These are phyloP conservation scores for Hericium coralloides DNA, from an alignment of 768 basidiomycete species.

Conservation along the genomic window DNA sequence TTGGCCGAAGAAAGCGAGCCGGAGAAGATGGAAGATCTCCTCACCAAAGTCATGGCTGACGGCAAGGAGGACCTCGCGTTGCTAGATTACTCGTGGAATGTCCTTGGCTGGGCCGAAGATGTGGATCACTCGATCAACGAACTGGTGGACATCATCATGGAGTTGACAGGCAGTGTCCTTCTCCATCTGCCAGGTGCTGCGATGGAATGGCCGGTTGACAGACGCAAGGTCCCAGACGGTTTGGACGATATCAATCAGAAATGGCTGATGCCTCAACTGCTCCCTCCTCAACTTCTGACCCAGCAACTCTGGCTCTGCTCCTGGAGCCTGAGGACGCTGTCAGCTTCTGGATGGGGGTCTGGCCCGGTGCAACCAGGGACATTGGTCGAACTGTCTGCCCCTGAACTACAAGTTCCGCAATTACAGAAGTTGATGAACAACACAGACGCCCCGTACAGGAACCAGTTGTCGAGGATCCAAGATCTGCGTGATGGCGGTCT, in stretches of 20 bases:
- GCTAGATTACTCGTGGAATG: neutral
- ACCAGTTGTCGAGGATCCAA: neutral
- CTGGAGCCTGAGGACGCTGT: constrained; percentile 3
- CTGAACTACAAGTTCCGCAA: neutral
- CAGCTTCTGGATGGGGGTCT: neutral
- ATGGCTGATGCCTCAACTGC: constrained; percentile 5
- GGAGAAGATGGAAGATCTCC: constrained; percentile 4
- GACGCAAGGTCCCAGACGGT: neutral
- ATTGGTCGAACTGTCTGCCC: constrained; percentile 3
- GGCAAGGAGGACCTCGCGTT: neutral
- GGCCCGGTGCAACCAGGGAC: neutral
- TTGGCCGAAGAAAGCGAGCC: constrained; percentile 1
- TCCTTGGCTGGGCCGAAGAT: constrained; percentile 2
- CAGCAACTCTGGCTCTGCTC: constrained; percentile 5
- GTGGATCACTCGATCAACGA: neutral
- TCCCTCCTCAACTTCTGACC: constrained; percentile 3
- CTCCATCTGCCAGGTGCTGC: neutral
- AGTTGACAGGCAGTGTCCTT: neutral
- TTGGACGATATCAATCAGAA: neutral
- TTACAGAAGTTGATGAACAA: neutral
- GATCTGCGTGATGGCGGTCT: constrained; percentile 1
- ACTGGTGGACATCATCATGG: neutral
- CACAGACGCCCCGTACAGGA: neutral
- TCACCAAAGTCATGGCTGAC: neutral
- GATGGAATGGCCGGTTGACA: constrained; percentile 1